Base-by-base conservation (phyloP, 805 yeast species). In the Kregervanrija fluxuum region DNA sequence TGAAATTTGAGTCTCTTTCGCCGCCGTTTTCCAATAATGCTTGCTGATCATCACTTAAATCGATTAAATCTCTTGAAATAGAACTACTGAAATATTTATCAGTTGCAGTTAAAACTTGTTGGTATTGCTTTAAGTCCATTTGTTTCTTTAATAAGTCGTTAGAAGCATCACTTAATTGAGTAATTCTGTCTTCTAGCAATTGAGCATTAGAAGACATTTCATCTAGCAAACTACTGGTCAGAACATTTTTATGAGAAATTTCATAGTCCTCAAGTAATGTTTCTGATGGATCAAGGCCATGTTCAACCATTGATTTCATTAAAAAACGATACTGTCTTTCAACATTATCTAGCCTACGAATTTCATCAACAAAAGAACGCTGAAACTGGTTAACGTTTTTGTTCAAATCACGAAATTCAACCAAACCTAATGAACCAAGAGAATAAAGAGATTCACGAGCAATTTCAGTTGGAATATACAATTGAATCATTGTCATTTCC, bases 401-500 rank as follows among this genome's bases (percentile, higher is more conserved):
- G 66, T 93, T 93, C 62, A 88, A 71, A 65, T 93, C 99, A 43
- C 96, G 73, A 63, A 93, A 88, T 61, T 95, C 96, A 35, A 95
- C 75, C 46, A 80, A 67, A 33, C 95, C 95, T 55, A 86, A 70
- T 50, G 86, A 84, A 6, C 99, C 99, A 35, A 93, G 69, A n/a
- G 88, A 76, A 54, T 86, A 79, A 14, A 89, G 81, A 5, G 89
- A 78, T 52, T 89, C 95, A 54, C 97, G 73, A 13, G 95, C 76
- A 41, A 86, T 81, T 66, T 93, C 99, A 32, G 87, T 80, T 13
- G 98, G 95, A 48, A 93, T 81, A 64, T 87, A 91, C 57, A 93
- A 70, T 69, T 93, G 96, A 45, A 91, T 81, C 60, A 90, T 75
- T 41, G 95, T 79, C 98, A 93, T 95, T 59, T 85, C 95, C 85